A percentile compares a stretch with the other conserved stretches of the same genome.
phyloP scores from a whole-genome alignment of 768 basidiomycete genomes.

The Mycena epipterygia region DNA sequence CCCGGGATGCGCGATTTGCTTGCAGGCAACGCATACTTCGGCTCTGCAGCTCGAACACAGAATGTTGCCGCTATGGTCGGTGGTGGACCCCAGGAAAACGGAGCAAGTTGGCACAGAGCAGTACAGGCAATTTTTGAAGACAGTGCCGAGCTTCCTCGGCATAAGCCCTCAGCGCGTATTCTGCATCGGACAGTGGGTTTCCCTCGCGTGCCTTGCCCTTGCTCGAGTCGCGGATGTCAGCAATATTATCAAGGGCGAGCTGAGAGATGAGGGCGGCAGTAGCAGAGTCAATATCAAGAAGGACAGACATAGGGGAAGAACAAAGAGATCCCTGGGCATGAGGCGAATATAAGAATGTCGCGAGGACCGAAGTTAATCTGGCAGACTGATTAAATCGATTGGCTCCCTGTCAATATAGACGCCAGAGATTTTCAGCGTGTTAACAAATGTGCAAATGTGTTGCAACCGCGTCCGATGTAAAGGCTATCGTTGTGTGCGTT shows the following conservation, averaged over 20 bases:
- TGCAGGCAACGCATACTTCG: slow-evolving; percentile 64
- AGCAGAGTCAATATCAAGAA: slow-evolving; percentile 47
- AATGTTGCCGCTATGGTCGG: slow-evolving; percentile 34
- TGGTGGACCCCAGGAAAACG: slow-evolving; percentile 62
- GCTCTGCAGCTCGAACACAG: slow-evolving; percentile 57
- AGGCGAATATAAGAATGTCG: no score
- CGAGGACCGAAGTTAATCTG: no score
- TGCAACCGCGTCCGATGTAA: no score
- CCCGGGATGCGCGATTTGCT: slow-evolving; percentile 56
- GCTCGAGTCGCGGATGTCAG: slow-evolving; percentile 44
- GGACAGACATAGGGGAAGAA: slow-evolving; percentile 20
- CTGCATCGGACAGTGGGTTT: slow-evolving; percentile 55
- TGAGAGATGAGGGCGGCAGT: slow-evolving; percentile 56
- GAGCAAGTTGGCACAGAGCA: slow-evolving; percentile 66
- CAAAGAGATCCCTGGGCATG: no score
- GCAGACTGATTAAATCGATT: no score
- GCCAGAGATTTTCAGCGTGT: no score
- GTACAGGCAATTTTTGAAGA: slow-evolving; percentile 61
- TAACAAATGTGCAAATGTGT: no score
- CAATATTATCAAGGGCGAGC: slow-evolving; percentile 58
- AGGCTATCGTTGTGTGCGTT: no score
- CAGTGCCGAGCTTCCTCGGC: slow-evolving; percentile 60
- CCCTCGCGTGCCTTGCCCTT: slow-evolving; percentile 57
- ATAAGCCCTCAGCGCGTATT: slow-evolving; percentile 60
- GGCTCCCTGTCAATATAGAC: no score